Evolutionary conservation across 1,139 yeast genomes (phyloP).

Genomic region (Hyphopichia fennica): DNA sequence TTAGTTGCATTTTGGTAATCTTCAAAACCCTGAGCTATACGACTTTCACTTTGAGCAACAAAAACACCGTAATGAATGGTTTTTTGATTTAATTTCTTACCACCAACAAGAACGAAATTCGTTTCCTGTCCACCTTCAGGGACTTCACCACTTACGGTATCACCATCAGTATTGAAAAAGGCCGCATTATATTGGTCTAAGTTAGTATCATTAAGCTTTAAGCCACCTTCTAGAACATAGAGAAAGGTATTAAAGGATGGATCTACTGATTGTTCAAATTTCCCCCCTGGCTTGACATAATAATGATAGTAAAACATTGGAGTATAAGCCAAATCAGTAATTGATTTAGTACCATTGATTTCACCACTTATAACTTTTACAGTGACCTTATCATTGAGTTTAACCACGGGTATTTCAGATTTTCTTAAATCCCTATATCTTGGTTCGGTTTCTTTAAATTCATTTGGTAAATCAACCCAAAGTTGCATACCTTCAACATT

Average conservation of each 20-base stretch:
- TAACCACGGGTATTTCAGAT: slow-evolving; percentile 66
- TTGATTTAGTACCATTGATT: slow-evolving; percentile 72
- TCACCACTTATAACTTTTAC: slow-evolving; percentile 80
- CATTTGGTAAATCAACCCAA: slow-evolving; percentile 87
- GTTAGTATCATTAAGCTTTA: slow-evolving; percentile 45
- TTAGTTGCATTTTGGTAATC: slow-evolving; percentile 69
- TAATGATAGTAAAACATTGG: slow-evolving; percentile 79
- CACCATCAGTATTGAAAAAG: slow-evolving; percentile 70
- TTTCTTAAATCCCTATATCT: slow-evolving; percentile 77
- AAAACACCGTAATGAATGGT: slow-evolving; percentile 90
- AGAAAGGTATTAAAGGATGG: slow-evolving; percentile 68
- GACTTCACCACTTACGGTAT: slow-evolving; percentile 50
- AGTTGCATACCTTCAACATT: slow-evolving; percentile 73
- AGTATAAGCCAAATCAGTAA: slow-evolving; percentile 80
- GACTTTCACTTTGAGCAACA: slow-evolving; percentile 65
- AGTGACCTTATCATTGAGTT: slow-evolving; percentile 61
- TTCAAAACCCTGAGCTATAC: slow-evolving; percentile 64
- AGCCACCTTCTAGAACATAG: slow-evolving; percentile 65
- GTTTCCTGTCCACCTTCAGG: slow-evolving; percentile 29
- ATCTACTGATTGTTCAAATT: slow-evolving; percentile 62
- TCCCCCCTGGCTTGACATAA: slow-evolving; percentile 67
- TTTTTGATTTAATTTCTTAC: slow-evolving; percentile 72
- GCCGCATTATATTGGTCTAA: slow-evolving; percentile 50
- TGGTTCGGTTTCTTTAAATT: slow-evolving; percentile 68
- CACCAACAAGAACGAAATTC: slow-evolving; percentile 73